Evolutionary conservation across 2,329 filamentous ascomycete species (phyloP), one percentile per base, ranked within the genome.

Genomic region (Grosmannia huntii): DNA sequence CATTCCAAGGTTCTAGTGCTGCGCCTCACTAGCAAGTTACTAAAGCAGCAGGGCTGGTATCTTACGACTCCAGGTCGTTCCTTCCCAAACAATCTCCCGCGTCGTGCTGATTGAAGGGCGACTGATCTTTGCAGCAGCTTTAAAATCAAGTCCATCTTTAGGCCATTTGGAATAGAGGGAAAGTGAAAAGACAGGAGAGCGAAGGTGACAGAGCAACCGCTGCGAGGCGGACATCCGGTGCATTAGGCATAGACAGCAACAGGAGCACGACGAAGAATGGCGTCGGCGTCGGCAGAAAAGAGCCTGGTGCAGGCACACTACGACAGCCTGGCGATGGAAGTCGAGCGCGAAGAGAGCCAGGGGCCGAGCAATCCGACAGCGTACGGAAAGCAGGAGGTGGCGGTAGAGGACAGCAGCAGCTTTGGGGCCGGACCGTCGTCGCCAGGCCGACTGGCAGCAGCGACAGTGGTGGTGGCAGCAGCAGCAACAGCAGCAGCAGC

Each of bases 211-310:
- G 36, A 38, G 36, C 36, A 16, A 16, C 21, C 10, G 41, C 41
- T n/a, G 46, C 46, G 46, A 49, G 11, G n/a, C 46, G 10, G 19
- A 28, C 25, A 23, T 5, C 12, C 12, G 4, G 16, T 19, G 5
- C 23, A n/a, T n/a, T n/a, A n/a, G n/a, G n/a, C n/a, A 27, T 12
- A 25, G 9, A 27, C 48, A 50, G 11, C 9, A 49, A 10, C 3
- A 16, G 14, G 14, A 16, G 4, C 36, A 16, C 46, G 46, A 10
- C 50, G 16, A 7, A 21, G 21, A 2, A 57, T 53, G 56, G 49
- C n/a, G 16, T 55, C 60, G 16, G 38, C 54, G 6, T 33, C 38
- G 23, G 25, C 53, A 41, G 61, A 62, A 31, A 62, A 62, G 57
- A 50, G 27, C 53, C 59, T 36, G 44, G 33, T 62, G 16, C 54